phyloP scores from a whole-genome alignment of 1,284 basidiomycete species.

The Takashimella koratensis region DNA sequence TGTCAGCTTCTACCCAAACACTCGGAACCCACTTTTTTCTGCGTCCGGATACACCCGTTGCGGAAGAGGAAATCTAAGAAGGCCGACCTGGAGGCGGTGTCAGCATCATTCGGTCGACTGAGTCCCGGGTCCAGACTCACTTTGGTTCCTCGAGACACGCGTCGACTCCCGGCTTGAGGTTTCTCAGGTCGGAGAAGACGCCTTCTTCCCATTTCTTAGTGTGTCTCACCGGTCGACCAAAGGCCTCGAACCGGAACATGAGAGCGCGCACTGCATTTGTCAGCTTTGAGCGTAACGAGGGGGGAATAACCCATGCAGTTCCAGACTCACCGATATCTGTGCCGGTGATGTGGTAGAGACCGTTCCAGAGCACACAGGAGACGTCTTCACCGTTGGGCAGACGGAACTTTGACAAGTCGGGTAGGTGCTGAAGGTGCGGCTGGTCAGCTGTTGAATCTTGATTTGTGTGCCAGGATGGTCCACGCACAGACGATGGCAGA shows the following conservation, averaged over 20 bases:
- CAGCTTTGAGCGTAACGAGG: conserved; percentile 45
- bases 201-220: conserved; percentile 66
- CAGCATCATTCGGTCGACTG: not conserved
- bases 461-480: conserved; percentile 14
- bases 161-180: conserved; percentile 84
- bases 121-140: conserved; percentile 47
- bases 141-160: conserved; percentile 87
- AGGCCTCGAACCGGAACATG: conserved; percentile 84
- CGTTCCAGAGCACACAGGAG: conserved; percentile 83
- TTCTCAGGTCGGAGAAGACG: conserved; percentile 83
- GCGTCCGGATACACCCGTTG: conserved; percentile 88
- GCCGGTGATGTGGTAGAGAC: conserved; percentile 84
- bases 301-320: no score
- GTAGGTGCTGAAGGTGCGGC: conserved; percentile 53
- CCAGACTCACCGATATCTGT: conserved; percentile 56
- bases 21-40: conserved; percentile 84
- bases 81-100: conserved; percentile 42
- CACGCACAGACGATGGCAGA: conserved; percentile 13
- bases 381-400: conserved; percentile 82
- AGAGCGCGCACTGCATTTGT: conserved; percentile 65
- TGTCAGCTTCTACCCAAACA: not conserved
- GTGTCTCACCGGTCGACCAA: conserved; percentile 53
- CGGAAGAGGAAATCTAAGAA: conserved; percentile 86
- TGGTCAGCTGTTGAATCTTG: conserved; percentile 48
- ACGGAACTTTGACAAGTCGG: conserved; percentile 73